phyloP scores from a whole-genome alignment of 2,329 filamentous ascomycete genomes.

The Fusarium phyllophilum region DNA sequence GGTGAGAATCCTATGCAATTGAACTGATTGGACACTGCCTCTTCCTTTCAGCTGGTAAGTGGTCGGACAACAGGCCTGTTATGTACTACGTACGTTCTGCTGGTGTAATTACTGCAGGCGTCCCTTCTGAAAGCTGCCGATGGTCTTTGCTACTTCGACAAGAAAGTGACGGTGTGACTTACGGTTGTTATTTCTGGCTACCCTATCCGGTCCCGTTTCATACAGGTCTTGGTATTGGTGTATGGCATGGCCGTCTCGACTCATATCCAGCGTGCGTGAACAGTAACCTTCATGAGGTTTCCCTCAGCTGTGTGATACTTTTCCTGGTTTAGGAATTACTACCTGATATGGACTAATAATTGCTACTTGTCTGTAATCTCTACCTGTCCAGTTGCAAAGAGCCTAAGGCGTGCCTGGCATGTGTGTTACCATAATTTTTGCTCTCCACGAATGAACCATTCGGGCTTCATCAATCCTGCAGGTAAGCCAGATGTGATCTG shows the following conservation, averaged over 20 bases:
- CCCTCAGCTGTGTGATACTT: background rate
- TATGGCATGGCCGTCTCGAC: background rate
- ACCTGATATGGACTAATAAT: background rate
- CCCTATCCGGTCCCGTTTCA: background rate
- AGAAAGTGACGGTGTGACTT: background rate
- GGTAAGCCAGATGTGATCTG: background rate
- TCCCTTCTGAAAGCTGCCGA: background rate
- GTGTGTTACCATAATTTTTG: background rate
- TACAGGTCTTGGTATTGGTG: background rate
- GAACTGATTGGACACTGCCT: background rate
- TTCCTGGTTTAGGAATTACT: background rate
- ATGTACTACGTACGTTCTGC: background rate
- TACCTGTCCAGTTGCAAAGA: background rate
- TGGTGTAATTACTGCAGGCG: background rate
- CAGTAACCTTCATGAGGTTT: background rate
- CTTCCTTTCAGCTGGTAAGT: conserved; percentile 21
- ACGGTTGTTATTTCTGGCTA: background rate
- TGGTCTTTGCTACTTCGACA: background rate
- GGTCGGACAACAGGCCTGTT: background rate
- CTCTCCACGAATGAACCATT: background rate
- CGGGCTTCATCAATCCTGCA: background rate
- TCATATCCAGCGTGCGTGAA: background rate
- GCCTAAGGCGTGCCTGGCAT: background rate
- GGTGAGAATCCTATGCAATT: background rate
- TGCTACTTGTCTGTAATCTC: background rate